phyloP scores from a whole-genome alignment of 2,329 filamentous ascomycete genomes.

The Fusarium sp. region DNA sequence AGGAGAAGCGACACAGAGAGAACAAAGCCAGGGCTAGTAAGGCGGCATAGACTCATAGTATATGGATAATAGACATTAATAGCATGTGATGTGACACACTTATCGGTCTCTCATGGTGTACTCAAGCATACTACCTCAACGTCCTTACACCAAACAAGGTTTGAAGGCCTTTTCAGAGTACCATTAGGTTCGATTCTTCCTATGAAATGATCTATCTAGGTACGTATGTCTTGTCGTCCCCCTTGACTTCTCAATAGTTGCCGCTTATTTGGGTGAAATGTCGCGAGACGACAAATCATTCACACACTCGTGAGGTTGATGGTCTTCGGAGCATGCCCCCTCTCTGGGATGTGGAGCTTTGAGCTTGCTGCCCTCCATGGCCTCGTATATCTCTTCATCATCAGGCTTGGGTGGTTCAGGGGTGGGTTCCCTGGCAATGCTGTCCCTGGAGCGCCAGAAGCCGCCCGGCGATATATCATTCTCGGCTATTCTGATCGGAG shows the following conservation, averaged over 20 bases:
- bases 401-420: conserved; percentile 29
- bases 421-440: conserved; percentile 24
- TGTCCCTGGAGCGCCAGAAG: conserved; percentile 31
- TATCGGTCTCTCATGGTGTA: not conserved
- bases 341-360: conserved; percentile 8
- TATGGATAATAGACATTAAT: conserved; percentile 4
- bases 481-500: not conserved
- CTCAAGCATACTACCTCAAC: not conserved
- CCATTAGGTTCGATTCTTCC: not conserved
- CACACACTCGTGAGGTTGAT: conserved; percentile 43
- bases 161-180: not conserved
- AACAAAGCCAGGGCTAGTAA: conserved; percentile 63
- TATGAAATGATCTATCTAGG: conserved; percentile 3
- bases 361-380: conserved; percentile 34
- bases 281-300: conserved; percentile 34
- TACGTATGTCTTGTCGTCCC: not conserved
- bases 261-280: conserved; percentile 8
- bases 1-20: conserved; percentile 73
- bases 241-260: not conserved
- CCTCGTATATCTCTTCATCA: conserved; percentile 35
- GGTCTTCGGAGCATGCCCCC: conserved; percentile 46
- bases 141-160: not conserved
- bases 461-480: not conserved
- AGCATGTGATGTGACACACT: not conserved
- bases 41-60: conserved; percentile 45